A percentile compares a stretch with the other conserved stretches of the same genome.
These are phyloP conservation scores for Sicyos baderoa DNA, from an alignment of 306 rosid species.

Conservation along the genomic window DNA sequence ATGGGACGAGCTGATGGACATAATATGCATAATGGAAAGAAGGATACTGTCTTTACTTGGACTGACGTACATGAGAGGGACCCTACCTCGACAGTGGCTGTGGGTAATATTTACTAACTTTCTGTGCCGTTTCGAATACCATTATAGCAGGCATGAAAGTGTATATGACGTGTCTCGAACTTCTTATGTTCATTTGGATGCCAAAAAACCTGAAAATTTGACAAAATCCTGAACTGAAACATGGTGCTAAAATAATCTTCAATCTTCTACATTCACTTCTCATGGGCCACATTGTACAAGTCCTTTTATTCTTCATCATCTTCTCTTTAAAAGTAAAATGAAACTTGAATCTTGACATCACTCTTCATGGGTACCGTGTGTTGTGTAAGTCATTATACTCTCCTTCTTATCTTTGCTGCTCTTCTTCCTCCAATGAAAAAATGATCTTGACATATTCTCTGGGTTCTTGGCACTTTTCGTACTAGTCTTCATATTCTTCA, in stretches of 20 bases:
- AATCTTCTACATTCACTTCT: neutral
- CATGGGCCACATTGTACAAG: neutral
- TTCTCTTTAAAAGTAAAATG: neutral
- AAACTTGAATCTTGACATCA: neutral
- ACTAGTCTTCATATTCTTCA: neutral
- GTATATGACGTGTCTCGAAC: neutral
- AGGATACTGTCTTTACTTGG: conserved; percentile 63
- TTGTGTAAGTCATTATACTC: neutral
- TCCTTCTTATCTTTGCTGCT: neutral
- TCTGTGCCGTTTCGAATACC: neutral
- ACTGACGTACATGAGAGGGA: conserved; percentile 59
- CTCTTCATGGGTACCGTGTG: neutral
- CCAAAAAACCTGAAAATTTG: neutral
- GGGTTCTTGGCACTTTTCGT: conserved; percentile 1
- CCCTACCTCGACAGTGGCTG: conserved; percentile 30
- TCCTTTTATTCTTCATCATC: conserved; percentile 5
- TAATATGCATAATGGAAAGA: conserved; percentile 50
- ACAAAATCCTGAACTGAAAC: conserved; percentile 8
- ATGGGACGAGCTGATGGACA: conserved; percentile 92
- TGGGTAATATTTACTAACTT: conserved; percentile 31
- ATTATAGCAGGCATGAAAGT: neutral
- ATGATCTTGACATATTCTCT: neutral
- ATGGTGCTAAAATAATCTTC: neutral
- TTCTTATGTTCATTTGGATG: neutral
- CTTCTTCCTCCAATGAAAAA: neutral